Percentiles rank a stretch among this genome's conserved stretches.
These are phyloP conservation scores for Posidonia oceanica DNA, from an alignment of 116 monocot species.

Conservation along the genomic window DNA sequence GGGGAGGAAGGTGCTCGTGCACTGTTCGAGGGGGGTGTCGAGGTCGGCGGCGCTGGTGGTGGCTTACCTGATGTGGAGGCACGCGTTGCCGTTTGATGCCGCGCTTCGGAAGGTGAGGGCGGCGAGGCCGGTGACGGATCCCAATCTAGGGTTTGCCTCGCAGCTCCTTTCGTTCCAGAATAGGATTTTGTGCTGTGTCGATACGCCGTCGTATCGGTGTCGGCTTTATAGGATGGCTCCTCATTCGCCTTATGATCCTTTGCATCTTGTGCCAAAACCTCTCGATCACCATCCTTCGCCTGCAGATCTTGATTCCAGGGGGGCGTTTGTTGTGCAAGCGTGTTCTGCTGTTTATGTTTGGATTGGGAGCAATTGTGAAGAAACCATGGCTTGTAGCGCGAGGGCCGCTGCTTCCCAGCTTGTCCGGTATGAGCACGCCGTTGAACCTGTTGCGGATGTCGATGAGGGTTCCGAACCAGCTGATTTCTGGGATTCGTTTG, in stretches of 20 bases:
- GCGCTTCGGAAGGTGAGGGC: conserved; percentile 76
- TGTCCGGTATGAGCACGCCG: conserved; percentile 72
- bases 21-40: conserved; percentile 90
- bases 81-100: conserved; percentile 75
- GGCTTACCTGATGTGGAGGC: conserved; percentile 90
- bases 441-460: conserved; percentile 37
- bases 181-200: conserved; percentile 33
- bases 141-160: conserved; percentile 89
- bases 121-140: conserved; percentile 68
- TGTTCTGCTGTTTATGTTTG: conserved; percentile 59
- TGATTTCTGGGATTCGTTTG: conserved; percentile 72
- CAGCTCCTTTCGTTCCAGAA: conserved; percentile 86
- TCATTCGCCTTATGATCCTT: conserved; percentile 77
- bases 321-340: conserved; percentile 73
- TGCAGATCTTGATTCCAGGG: conserved; percentile 63
- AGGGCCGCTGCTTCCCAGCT: conserved; percentile 71
- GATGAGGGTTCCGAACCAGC: conserved; percentile 57
- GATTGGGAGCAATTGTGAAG: conserved; percentile 55
- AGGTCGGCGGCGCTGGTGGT: conserved; percentile 81
- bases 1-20: conserved; percentile 56
- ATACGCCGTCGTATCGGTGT: conserved; percentile 36
- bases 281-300: conserved; percentile 43
- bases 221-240: conserved; percentile 89
- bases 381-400: conserved; percentile 58
- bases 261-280: conserved; percentile 84